Evolutionary conservation across 2,329 filamentous ascomycete genomes (phyloP).

Genomic region (Cadophora sp.): DNA sequence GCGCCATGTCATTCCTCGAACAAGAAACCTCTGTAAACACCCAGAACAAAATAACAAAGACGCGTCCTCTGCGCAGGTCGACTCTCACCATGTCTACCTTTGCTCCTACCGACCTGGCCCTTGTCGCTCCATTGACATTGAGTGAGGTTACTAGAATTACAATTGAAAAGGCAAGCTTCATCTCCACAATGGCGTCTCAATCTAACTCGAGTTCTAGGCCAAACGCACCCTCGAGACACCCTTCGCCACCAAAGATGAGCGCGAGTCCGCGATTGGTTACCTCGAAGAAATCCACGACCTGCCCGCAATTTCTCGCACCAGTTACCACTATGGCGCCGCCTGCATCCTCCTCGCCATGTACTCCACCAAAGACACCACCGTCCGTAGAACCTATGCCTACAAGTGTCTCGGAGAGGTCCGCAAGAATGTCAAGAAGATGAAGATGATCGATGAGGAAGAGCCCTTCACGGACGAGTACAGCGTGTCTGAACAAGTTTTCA

Average conservation of each 20-base stretch:
- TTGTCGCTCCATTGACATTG: neutral
- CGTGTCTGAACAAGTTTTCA: neutral
- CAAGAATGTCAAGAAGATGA: neutral
- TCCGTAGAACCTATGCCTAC: neutral
- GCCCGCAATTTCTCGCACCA: neutral
- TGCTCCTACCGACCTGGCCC: neutral
- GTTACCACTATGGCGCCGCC: neutral
- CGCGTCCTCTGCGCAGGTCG: neutral
- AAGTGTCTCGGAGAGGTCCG: neutral
- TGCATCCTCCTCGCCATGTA: constrained; percentile 3
- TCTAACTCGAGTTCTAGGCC: neutral
- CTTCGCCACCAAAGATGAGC: neutral
- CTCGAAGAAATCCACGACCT: neutral
- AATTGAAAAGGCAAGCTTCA: neutral
- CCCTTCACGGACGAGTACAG: neutral
- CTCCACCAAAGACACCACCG: neutral
- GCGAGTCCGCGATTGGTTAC: neutral
- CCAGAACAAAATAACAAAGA: neutral
- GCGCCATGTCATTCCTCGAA: neutral
- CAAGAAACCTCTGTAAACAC: neutral
- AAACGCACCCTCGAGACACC: neutral
- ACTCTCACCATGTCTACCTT: neutral
- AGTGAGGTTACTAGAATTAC: neutral
- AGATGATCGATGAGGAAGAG: neutral
- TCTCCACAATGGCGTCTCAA: neutral